Base-by-base conservation (phyloP, 1,139 yeast species). In the Groenewaldozyma auringiensis region DNA sequence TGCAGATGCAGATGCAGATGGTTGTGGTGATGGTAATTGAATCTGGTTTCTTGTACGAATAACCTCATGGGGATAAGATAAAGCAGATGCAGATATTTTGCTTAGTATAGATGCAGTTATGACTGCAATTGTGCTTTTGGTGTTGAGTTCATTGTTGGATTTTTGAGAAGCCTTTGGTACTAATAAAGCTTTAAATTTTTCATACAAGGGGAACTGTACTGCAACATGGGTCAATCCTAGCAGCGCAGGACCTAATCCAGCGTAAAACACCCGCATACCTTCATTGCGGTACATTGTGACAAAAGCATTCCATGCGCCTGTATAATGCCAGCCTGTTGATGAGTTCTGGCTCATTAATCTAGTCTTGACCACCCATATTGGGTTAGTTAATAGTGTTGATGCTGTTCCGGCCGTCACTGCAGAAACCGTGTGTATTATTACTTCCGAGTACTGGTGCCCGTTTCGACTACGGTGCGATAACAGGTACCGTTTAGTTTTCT, bases 351-450 rank as follows among this genome's bases (percentile, higher is more conserved):
- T 72, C 97, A 92, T 92, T 44, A 92, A 68, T 57, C 98, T 69
- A 1, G 98, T 92, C 63, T 92, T 92, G 36, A 92, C 87, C 29
- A 92, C 97, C 98, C 98, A 92, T 32, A 92, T 85, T 4, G 98
- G 98, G 64, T 92, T 94, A 0, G 96, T 94, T 8, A 82, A 68
- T n/a, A 87, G 71, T 0, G 96, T 83, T 2, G 95, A 84, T 8
- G 81, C 77, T 53, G 86, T 78, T 17, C 98, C 99, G 1, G 97
- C 96, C 2, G 89, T 76, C 46, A 89, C 74, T 1, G 98, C 97
- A 38, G 94, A 78, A 47, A 78, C 69, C 49, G 89, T 81, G 65
- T 87, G 92, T 40, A 75, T 68, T 16, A 79, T 49, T 39, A 78
- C 75, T 31, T 78, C 82, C 9, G 38, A 17, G 44, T 71, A 16